These are phyloP conservation scores for Fusarium udum DNA, from an alignment of 2,329 filamentous ascomycete species.

Conservation along the genomic window DNA sequence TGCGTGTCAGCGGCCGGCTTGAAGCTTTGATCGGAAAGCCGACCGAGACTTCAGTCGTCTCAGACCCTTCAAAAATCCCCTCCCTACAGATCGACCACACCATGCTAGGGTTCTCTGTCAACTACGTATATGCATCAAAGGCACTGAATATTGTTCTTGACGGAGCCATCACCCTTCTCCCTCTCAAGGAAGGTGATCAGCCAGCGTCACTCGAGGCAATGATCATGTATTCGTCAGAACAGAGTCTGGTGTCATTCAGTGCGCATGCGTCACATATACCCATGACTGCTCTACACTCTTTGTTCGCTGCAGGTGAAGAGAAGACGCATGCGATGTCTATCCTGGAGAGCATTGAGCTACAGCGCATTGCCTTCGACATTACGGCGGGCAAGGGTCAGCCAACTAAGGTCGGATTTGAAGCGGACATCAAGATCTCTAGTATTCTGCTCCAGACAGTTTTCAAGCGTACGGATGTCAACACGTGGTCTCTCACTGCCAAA, in stretches of 20 bases:
- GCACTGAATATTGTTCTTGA: accelerated
- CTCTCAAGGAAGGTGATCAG: accelerated
- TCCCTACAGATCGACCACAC: accelerated
- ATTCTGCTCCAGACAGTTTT: accelerated
- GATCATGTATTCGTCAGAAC: background rate
- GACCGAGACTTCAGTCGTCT: accelerated
- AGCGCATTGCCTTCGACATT: accelerated
- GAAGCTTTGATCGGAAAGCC: background rate
- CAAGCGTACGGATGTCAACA: accelerated
- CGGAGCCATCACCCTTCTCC: accelerated
- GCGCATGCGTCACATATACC: accelerated
- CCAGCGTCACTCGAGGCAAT: accelerated
- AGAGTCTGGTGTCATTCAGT: accelerated
- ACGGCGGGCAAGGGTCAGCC: accelerated
- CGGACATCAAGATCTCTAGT: accelerated
- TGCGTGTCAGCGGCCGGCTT: accelerated
- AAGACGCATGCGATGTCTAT: accelerated
- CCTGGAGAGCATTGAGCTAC: accelerated
- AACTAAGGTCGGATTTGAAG: accelerated
- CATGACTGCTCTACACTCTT: background rate
- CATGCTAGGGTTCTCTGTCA: background rate
- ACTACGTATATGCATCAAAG: background rate
- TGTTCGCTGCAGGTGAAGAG: accelerated
- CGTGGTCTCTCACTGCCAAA: accelerated
- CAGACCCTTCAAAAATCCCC: background rate